Base-by-base conservation (phyloP, 257 asterid species). In the Fraxinus pennsylvanica region DNA sequence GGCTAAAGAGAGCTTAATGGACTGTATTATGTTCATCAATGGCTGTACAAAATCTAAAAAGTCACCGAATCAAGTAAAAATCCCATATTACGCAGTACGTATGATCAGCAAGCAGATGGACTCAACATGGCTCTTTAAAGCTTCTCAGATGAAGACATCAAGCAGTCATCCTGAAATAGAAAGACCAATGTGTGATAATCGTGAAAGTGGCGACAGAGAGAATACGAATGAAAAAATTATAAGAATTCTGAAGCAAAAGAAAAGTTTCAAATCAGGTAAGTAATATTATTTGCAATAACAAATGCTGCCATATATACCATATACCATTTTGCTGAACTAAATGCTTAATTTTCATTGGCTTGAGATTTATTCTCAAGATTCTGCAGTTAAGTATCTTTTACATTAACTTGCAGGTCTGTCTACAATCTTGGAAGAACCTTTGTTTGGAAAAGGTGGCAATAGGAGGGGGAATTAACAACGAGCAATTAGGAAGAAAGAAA, bases 51-150 rank as follows among this genome's bases (percentile, higher is more conserved):
- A 82, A 73, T 81, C 86, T 8, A 81, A 78, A 33, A 13, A 47
- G 76, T n/a, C 63, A 2, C 78, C 66, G 33, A 72, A 75, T 54
- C 78, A 82, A 14, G 71, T 72, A 57, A 89, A 80, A 61, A 70
- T 93, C 66, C 95, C 96, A 1, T 80, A 86, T 32, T 75, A 86
- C 30, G 95, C 90, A 0, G 85, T 91, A 5, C 87, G 89, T 68
- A 91, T 93, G 97, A 90, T 93, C 71, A 81, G 83, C 86, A 91
- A 91, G 84, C 97, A 93, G 84, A 91, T 91, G 95, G 92, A 90
- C 0, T 74, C 90, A 21, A 87, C 95, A 3, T 93, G 98, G 95
- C 81, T 91, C 1, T 93, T 93, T 68, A 82, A 82, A 83, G 74
- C 54, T 68, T 91, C 90, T 22, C 85, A 78, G 74, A 45, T 68